Evolutionary conservation across 495 filamentous ascomycete genomes (phyloP), one percentile per base, ranked within the genome.

Genomic region (Penicillium flavigenum): DNA sequence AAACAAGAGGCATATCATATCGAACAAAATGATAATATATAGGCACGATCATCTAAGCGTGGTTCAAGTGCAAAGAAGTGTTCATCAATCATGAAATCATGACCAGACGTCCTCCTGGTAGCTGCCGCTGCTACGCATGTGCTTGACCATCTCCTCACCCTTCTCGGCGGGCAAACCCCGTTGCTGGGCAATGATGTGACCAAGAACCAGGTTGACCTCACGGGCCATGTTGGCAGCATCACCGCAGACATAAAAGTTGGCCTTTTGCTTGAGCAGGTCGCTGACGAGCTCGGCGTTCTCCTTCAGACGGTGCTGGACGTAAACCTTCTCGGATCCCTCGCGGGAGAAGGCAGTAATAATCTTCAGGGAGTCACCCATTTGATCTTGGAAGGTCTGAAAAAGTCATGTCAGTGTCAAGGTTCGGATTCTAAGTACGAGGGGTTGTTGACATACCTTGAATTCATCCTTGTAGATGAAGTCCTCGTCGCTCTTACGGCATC

Each of bases 21-120:
- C 44, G 50, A 57, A 61, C 52, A 69, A 65, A 63, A 63, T 53
- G 47, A 53, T 49, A 47, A 55, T 68, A 70, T 75, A 72, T 72
- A 68, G 70, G 69, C 69, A 61, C 63, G 51, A 64, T 70, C 67
- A 70, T 71, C 63, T 64, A 71, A 42, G 60, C 63, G 51, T 63
- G 64, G 63, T 55, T 47, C 44, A 58, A 66, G 46, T 54, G 57
- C 53, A 63, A 58, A 57, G 53, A 58, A 63, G 65, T 63, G 43
- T 24, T 54, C 51, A 38, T 51, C 42, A 56, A 54, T 63, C 53
- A 54, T 53, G 34, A 52, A 1, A 64, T 81, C 77, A 95, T 79
- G 89, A 94, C 90, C 90, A 95, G 39, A 95, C 90, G 71, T 95
- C 90, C 81, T 95, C 94, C 79, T 98, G 94, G 81, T 99, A 99